Base-by-base conservation (phyloP, 345 rosid genomes). In the Linum tenue region DNA sequence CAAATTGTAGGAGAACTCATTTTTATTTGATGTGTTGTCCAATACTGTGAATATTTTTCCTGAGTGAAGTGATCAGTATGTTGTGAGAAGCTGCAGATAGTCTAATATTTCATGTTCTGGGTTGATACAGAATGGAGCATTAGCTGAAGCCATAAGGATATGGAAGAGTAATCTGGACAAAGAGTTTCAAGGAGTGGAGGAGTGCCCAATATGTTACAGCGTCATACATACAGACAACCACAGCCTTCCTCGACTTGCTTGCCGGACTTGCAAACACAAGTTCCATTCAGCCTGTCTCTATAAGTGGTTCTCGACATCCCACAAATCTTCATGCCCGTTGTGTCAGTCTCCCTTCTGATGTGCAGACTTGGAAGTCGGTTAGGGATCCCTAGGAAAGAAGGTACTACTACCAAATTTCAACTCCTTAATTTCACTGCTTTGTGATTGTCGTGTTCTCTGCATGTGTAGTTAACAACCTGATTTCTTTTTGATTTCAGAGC, bases 161-260 rank as follows among this genome's bases (percentile, higher is more conserved):
- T 92, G 99, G 99, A 92, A 92, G 77, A 81, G 74, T 65, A 92
- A 92, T 75, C 84, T 89, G 1, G 99, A 92, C 82, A 90, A 90
- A 81, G 97, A 88, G 75, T 92, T 92, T 69, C 87, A 90, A 82
- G 99, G 99, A 64, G 84, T 92, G 50, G 99, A 92, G 72, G 99
- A 92, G 81, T 92, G 99, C 68, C 99, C 97, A 7, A 92, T 92
- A 62, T 92, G 99, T 74, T 92, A 92, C 82, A 92, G 97, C 75
- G 96, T 92, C 69, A 90, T 92, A 65, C 99, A 92, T 78, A 88
- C 95, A 16, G 75, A 69, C 37, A 86, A 90, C 74, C 97, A 88
- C 74, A 84, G 88, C 83, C 92, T 88, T 67, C 97, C 99, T 64
- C 94, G 95, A 62, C 88, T 88, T 69, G 95, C 95, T 50, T 92